phyloP scores from a whole-genome alignment of 352 stramenopile genomes.

The Pythium insidiosum region DNA sequence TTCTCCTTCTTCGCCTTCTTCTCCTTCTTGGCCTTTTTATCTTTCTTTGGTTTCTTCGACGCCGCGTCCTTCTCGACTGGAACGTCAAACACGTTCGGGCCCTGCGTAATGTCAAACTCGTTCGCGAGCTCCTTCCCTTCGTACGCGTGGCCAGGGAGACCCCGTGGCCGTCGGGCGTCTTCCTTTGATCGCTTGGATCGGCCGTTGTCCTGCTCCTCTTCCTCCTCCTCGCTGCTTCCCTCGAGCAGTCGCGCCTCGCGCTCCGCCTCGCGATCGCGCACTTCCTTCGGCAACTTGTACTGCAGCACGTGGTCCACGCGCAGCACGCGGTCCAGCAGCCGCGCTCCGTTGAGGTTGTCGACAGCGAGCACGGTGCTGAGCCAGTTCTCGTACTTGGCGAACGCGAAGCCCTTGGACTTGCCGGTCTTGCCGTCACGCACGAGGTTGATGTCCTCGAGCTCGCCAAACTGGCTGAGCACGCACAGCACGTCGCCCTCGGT shows the following conservation, averaged over 20 bases:
- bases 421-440: constrained; percentile 94
- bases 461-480: constrained; percentile 81
- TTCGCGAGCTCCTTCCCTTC: constrained; percentile 78
- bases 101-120: constrained; percentile 56
- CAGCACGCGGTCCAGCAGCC: constrained; percentile 89
- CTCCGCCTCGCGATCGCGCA: constrained; percentile 76
- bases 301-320: constrained; percentile 97
- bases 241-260: constrained; percentile 20
- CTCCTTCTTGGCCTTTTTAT: constrained; percentile 51
- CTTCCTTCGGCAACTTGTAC: constrained; percentile 93
- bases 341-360: constrained; percentile 94
- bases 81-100: constrained; percentile 81
- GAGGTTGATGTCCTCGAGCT: constrained; percentile 96
- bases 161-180: constrained; percentile 17
- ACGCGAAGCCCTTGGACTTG: constrained; percentile 95
- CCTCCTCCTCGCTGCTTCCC: constrained; percentile 12
- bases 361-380: constrained; percentile 95
- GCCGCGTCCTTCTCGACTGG: constrained; percentile 43
- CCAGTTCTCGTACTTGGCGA: constrained; percentile 97
- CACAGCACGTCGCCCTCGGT: constrained; percentile 95
- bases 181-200: constrained; percentile 15
- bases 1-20: constrained; percentile 37
- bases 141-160: constrained; percentile 81
- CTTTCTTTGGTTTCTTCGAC: constrained; percentile 47
- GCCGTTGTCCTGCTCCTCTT: constrained; percentile 2